Evolutionary conservation across 1,284 basidiomycete species (phyloP).

Genomic region (Sphagnurus paluster): DNA sequence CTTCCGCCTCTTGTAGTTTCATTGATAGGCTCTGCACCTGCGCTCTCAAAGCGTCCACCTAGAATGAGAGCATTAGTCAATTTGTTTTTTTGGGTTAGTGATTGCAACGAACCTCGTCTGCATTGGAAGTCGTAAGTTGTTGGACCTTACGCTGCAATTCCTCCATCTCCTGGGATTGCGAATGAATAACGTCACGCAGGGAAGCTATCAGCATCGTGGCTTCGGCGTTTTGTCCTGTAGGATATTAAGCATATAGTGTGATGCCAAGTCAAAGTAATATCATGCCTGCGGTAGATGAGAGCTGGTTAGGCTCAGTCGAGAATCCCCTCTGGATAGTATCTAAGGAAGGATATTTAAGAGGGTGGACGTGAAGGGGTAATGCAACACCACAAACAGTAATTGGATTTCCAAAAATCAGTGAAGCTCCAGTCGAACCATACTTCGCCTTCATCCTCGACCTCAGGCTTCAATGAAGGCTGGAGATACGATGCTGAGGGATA

Average conservation of each 20-base stretch:
- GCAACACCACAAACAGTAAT: conserved; percentile 85
- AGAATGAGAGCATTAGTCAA: conserved; percentile 2
- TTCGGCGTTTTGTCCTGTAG: conserved; percentile 69
- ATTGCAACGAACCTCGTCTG: conserved; percentile 23
- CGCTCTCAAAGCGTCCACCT: conserved; percentile 41
- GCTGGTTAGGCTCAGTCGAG: conserved; percentile 60
- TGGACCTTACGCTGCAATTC: conserved; percentile 56
- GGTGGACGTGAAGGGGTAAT: conserved; percentile 4
- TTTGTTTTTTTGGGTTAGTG: neutral
- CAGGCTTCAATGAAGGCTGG: conserved; percentile 36
- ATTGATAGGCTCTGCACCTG: conserved; percentile 46
- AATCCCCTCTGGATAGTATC: conserved; percentile 73
- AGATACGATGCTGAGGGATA: conserved; percentile 42
- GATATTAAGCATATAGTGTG: too few species aligned
- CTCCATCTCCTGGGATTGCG: conserved; percentile 78
- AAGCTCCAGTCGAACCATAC: conserved; percentile 99
- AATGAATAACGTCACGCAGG: conserved; percentile 77
- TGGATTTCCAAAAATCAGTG: conserved; percentile 99
- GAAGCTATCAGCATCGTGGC: conserved; percentile 78
- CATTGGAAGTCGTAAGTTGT: conserved; percentile 22
- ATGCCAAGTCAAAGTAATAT: too few species aligned
- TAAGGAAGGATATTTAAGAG: conserved; percentile 25
- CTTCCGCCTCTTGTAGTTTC: conserved; percentile 56
- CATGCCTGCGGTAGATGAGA: conserved; percentile 54
- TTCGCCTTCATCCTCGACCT: conserved; percentile 69